A percentile compares a stretch with the other conserved stretches of the same genome.
phyloP scores from a whole-genome alignment of 306 rosid species.

The Abrus precatorius region DNA sequence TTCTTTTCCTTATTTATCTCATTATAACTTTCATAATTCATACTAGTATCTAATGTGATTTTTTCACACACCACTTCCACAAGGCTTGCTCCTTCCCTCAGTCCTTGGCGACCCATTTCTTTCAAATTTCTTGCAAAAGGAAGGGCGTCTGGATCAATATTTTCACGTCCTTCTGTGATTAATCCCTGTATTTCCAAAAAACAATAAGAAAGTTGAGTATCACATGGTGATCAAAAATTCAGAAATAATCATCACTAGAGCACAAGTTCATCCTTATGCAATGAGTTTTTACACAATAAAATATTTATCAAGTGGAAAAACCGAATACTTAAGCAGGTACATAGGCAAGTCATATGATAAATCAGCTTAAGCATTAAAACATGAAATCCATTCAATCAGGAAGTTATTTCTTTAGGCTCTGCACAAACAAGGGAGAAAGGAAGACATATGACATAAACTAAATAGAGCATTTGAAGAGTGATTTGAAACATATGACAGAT shows the following conservation, averaged over 20 bases:
- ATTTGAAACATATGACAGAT: not conserved
- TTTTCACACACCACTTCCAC: constrained; percentile 89
- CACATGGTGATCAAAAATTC: constrained; percentile 37
- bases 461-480: not conserved
- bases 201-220: constrained; percentile 31
- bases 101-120: constrained; percentile 89
- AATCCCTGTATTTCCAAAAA: constrained; percentile 72
- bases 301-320: not conserved
- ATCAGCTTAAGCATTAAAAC: constrained; percentile 25
- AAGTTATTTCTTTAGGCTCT: not conserved
- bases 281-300: not conserved
- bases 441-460: not conserved
- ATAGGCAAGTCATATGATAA: constrained; percentile 8
- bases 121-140: constrained; percentile 90
- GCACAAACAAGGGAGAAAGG: constrained; percentile 16
- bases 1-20: constrained; percentile 7
- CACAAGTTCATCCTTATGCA: not conserved
- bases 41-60: constrained; percentile 22
- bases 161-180: constrained; percentile 88
- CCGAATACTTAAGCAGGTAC: not conserved
- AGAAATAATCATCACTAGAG: constrained; percentile 13
- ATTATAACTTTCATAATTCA: constrained; percentile 31
- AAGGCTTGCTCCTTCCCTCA: constrained; percentile 94
- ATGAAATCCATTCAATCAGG: not conserved
- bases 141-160: constrained; percentile 86